Evolutionary conservation across 148 eudicot genomes (phyloP), one percentile per base, ranked within the genome.

Genomic region (Spergularia marina): DNA sequence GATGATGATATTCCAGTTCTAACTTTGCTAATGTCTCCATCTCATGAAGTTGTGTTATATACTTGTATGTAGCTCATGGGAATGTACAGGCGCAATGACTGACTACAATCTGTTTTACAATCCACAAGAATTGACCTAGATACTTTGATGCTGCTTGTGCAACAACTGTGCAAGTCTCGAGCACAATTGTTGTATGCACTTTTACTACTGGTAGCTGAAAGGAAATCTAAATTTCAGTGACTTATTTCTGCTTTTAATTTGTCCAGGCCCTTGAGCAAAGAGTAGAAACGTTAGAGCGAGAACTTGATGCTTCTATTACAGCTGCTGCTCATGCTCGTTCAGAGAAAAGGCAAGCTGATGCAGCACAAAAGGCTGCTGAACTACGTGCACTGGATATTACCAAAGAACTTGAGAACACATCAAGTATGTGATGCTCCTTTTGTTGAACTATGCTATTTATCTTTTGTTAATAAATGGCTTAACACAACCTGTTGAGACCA

Each of bases 261-360:
- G 53, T 60, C 2, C 86, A 95, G 97, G 89, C 87, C 75, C 92
- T 92, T 79, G 96, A 90, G 84, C 97, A 95, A 79, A 89, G 99
- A 74, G 99, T 95, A 23, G 94, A 85, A 82, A 89, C 91, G 20
- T 83, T 95, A 78, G 97, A 95, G 78, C 80, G 96, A 69, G 97
- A 92, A 77, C 91, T 92, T 59, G 97, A 95, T 84, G 85, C 94
- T 81, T 87, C 97, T 54, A 95, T 95, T 11, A 90, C 99, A 56
- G 97, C 97, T 64, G 88, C 99, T 73, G 97, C 99, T 61, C 97
- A 79, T 81, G 97, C 96, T 56, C 97, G 97, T 20, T 84, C 89
- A n/a, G 97, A 95, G 77, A 95, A 90, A 84, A 84, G 99, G 61
- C 92, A 92, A 76, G 99, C 96, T 18, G 99, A 90, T 82, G 92